A percentile compares a stretch with the other conserved stretches of the same genome.
phyloP scores from a whole-genome alignment of 176 grass and related monocot species.

The Oryza australiensis region DNA sequence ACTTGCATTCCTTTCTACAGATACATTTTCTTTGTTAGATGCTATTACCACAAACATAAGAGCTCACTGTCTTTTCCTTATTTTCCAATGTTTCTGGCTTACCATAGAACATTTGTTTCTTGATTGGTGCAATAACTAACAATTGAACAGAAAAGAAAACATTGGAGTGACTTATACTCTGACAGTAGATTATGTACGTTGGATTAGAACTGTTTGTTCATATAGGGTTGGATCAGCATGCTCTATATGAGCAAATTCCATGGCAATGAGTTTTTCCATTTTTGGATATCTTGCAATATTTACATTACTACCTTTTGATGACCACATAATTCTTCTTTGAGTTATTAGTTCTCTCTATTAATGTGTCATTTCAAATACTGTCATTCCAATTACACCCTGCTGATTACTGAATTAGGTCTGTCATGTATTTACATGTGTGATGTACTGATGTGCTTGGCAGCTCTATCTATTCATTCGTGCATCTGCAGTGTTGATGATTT shows the following conservation, averaged over 20 bases:
- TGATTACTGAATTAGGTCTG: neutral
- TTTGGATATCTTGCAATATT: neutral
- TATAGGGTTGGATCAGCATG: neutral
- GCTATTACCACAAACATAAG: neutral
- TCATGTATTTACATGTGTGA: neutral
- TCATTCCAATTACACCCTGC: neutral
- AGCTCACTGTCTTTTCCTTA: too few species aligned
- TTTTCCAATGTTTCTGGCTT: too few species aligned
- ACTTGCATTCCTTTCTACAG: conserved; percentile 9
- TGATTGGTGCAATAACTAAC: too few species aligned
- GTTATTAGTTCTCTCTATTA: neutral
- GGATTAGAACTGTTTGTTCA: neutral
- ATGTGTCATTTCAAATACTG: conserved; percentile 4
- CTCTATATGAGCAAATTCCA: neutral
- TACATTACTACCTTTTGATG: neutral
- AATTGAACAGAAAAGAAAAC: too few species aligned
- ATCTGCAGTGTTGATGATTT: conserved; percentile 2
- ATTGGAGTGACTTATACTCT: too few species aligned
- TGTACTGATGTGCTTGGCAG: neutral
- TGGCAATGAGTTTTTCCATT: neutral
- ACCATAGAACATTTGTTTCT: too few species aligned
- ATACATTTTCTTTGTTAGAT: neutral
- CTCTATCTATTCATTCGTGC: neutral
- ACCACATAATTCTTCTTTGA: neutral
- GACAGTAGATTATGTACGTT: neutral